Conservation (phyloP, 139 green algal species). For the Micractinium conductrix region DNA sequence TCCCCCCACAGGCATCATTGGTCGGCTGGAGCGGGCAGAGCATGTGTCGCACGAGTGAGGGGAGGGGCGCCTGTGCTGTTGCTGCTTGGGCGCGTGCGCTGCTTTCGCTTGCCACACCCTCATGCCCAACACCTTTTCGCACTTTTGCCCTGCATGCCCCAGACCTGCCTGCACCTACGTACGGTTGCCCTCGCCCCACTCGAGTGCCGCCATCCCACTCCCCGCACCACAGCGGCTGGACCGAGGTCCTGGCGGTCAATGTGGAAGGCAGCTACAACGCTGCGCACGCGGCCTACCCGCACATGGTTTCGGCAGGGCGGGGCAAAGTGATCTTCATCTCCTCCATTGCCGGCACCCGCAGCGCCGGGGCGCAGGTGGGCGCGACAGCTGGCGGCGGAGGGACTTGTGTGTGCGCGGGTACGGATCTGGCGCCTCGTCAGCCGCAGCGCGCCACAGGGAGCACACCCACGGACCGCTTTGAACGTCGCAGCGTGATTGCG, state of each 20-base stretch:
- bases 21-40: slow-evolving; percentile 6
- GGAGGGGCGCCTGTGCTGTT: neutral
- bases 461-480: too few species aligned
- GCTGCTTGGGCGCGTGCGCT: neutral
- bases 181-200: too few species aligned
- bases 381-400: too few species aligned
- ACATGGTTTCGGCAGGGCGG: neutral
- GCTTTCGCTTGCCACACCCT: neutral
- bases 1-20: neutral
- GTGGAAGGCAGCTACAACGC: slow-evolving; percentile 19
- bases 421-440: too few species aligned
- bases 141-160: too few species aligned
- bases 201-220: too few species aligned
- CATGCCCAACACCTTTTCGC: neutral
- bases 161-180: too few species aligned
- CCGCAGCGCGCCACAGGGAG: too few species aligned
- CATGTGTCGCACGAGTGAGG: neutral
- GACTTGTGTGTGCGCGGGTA: too few species aligned
- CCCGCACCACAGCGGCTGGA: slow-evolving; percentile 6
- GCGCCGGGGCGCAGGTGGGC: slow-evolving; percentile 10
- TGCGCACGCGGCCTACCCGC: neutral
- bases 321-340: neutral
- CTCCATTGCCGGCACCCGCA: slow-evolving; percentile 8
- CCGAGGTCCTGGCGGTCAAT: neutral
- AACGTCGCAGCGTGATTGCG: too few species aligned